Percentiles rank a stretch among this genome's conserved stretches.
Evolutionary conservation across 1,284 basidiomycete species (phyloP).

Genomic region (Ustilago shanxiensis): DNA sequence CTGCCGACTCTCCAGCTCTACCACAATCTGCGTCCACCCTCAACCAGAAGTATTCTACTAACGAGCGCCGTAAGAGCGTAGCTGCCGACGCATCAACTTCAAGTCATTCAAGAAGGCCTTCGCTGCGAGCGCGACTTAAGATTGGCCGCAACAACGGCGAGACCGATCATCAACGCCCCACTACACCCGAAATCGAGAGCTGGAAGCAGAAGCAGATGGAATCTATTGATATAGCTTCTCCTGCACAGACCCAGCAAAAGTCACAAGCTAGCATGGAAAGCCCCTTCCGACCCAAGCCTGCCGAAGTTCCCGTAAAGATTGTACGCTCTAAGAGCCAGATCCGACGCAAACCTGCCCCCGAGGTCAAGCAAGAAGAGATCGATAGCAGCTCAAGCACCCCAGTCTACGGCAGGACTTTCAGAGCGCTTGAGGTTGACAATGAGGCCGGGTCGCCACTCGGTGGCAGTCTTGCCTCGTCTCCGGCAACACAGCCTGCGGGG

Average conservation of each 20-base stretch:
- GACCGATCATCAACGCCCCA: slow-evolving; percentile 18
- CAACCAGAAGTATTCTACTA: slow-evolving; percentile 4
- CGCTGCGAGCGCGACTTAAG: slow-evolving; percentile 23
- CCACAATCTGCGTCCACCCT: slow-evolving; percentile 17
- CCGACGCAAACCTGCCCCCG: slow-evolving; percentile 40
- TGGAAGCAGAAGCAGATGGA: slow-evolving; percentile 33
- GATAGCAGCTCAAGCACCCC: slow-evolving; percentile 44
- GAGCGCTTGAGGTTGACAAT: slow-evolving; percentile 25
- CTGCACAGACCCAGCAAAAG: neutral
- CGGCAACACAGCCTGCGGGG: neutral
- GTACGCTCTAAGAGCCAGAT: slow-evolving; percentile 31
- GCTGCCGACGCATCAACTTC: neutral
- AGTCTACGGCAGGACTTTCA: slow-evolving; percentile 19
- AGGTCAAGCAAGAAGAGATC: slow-evolving; percentile 45
- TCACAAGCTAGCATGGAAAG: slow-evolving; percentile 31
- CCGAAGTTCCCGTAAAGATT: slow-evolving; percentile 34
- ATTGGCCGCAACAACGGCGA: slow-evolving; percentile 14
- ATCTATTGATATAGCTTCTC: neutral
- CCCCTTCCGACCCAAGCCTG: slow-evolving; percentile 9
- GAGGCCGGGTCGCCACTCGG: slow-evolving; percentile 13
- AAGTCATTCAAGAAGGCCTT: slow-evolving; percentile 25
- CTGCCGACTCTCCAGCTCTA: slow-evolving; percentile 17
- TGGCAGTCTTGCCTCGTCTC: slow-evolving; percentile 31
- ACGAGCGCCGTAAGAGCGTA: slow-evolving; percentile 1
- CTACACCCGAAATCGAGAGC: slow-evolving; percentile 55